phyloP scores from a whole-genome alignment of 176 grass and related monocot species.

The Oropetium thomaeum region DNA sequence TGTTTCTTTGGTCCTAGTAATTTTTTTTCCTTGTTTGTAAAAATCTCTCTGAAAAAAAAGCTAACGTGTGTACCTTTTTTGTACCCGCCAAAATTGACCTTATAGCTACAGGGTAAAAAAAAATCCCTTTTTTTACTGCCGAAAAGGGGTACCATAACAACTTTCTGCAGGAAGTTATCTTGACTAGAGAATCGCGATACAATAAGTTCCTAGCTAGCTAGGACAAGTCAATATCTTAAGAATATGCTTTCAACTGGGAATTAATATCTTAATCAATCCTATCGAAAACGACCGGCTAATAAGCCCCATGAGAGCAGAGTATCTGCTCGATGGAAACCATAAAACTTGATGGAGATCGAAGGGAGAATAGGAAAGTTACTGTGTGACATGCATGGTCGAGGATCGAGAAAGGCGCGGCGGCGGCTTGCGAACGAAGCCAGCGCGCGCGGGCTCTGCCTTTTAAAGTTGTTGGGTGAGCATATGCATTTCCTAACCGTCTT shows the following conservation, averaged over 20 bases:
- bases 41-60: neutral
- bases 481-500: slow-evolving; percentile 8
- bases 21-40: neutral
- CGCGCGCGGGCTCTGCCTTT: too few relatives aligned
- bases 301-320: neutral
- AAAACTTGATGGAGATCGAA: slow-evolving; percentile 23
- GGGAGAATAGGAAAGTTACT: neutral
- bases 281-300: neutral
- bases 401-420: too few relatives aligned
- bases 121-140: neutral
- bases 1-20: too few relatives aligned
- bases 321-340: neutral
- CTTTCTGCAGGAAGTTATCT: neutral
- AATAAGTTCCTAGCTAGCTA: neutral
- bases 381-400: neutral
- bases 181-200: neutral
- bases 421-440: slow-evolving; percentile 40
- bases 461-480: slow-evolving; percentile 20
- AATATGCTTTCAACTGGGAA: neutral
- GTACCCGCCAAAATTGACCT: neutral
- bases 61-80: neutral
- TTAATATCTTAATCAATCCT: slow-evolving; percentile 12
- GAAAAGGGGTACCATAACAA: too few relatives aligned
- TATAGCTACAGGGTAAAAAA: too few relatives aligned
- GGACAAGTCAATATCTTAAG: neutral